Evolutionary conservation across 164 flowering plant genomes (phyloP), one percentile per base, ranked within the genome.

Genomic region (Kalanchoe fedtschenkoi): DNA sequence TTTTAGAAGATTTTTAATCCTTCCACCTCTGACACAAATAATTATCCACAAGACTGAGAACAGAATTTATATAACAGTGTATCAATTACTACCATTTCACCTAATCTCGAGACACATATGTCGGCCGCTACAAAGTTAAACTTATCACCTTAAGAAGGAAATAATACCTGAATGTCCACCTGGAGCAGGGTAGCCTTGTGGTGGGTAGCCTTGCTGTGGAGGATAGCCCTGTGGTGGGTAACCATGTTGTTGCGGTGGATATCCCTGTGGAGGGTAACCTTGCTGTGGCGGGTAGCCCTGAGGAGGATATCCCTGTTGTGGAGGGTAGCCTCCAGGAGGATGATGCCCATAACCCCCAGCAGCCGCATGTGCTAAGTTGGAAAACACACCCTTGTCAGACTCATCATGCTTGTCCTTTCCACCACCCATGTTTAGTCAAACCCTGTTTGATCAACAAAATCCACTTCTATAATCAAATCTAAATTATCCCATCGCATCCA

Each of bases 301-400:
- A 17, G 61, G 61, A 33, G 56, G 56, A 22, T 47, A 47, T 22
- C 54, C 54, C 54, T 47, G 54, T 13, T 29, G 56, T 10, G 56
- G 56, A 16, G 58, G 58, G 9, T 54, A 54, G 34, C 63, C 63
- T 3, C 76, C 72, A 10, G 76, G 79, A 2, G 82, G 83, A 37
- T 75, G 72, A 11, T 78, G 77, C 21, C 32, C 76, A 71, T n/a
- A 53, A 62, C 71, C 55, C 29, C 55, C 55, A 47, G 51, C n/a
- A n/a, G 55, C 55, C 17, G 55, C 55, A 14, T 47, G 55, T 3
- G 74, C 16, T 74, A 77, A 67, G 63, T 11, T 33, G 22, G 41
- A 19, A 32, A 58, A 58, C 29, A 58, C 38, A 34, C 61, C 61
- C 38, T 37, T 58, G 24, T 58, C 61, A n/a, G 61, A 33, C 6